These are phyloP conservation scores for Gilbertella persicaria DNA, from an alignment of 371 early-diverging fungal species.

Conservation along the genomic window DNA sequence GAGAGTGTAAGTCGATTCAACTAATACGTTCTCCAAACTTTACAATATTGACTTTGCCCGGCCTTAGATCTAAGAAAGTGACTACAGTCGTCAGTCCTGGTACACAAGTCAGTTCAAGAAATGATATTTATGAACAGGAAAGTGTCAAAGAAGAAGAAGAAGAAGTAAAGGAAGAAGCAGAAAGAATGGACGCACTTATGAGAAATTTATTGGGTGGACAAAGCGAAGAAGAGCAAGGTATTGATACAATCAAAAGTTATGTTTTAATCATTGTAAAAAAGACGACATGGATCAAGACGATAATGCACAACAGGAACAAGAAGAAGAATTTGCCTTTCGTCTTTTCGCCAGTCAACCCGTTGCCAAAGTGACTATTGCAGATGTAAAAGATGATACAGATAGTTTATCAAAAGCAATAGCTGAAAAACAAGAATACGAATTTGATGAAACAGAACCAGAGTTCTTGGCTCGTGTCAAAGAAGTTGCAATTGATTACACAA, in stretches of 20 bases:
- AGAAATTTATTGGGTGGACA: conserved; percentile 1
- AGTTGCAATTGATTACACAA: conserved; percentile 28
- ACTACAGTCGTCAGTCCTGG: no score
- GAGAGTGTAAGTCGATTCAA: no score
- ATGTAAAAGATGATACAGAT: conserved; percentile 21
- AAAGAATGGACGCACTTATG: conserved; percentile 28
- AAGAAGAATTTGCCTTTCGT: conserved; percentile 39
- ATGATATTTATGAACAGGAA: conserved; percentile 24
- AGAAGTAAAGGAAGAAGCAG: conserved; percentile 11
- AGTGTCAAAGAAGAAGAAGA: background rate
- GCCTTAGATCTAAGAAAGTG: no score
- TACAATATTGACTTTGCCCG: no score
- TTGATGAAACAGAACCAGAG: conserved; percentile 45
- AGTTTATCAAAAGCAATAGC: conserved; percentile 26
- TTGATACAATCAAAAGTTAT: background rate
- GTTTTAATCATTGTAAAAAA: background rate
- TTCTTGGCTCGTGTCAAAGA: conserved; percentile 27
- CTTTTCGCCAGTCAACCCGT: conserved; percentile 41
- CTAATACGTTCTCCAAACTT: no score
- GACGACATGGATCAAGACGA: conserved; percentile 3
- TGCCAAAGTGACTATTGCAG: conserved; percentile 34
- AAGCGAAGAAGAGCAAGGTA: conserved; percentile 9
- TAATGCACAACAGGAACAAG: conserved; percentile 13
- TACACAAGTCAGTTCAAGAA: conserved; percentile 9
- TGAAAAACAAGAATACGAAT: conserved; percentile 34